Base-by-base conservation (phyloP, 495 filamentous ascomycete genomes). In the Podospora pseudocomata region DNA sequence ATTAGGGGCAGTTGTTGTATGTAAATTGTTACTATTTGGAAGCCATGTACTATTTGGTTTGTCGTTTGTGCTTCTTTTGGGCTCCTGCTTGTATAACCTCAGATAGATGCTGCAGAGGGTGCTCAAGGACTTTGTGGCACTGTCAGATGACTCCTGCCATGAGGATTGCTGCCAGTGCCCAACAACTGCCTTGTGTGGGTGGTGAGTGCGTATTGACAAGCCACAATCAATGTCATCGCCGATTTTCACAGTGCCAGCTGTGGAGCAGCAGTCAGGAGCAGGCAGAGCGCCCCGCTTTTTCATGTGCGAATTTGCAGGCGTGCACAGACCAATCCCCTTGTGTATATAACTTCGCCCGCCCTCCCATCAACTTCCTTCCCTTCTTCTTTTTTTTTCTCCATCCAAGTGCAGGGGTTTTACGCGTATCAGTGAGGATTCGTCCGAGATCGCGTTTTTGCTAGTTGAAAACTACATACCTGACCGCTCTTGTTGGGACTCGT, bases 371-470 rank as follows among this genome's bases (percentile, higher is more conserved):
- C 65, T 68, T 70, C 13, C 20, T 34, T 32, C 59, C 63, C 53
- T 70, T 67, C 68, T 72, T 58, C 67, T 68, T 61, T 74, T 74
- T 72, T 67, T 55, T 70, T 67, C 72, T 71, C 71, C 71, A 78
- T 80, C 77, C 72, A 53, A 75, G 77, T 80, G 79, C 79, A 79
- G 72, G 75, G 80, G 82, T 80, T 75, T 81, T 76, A 82, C 76
- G 79, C 76, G 80, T 78, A 79, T 78, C 81, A 83, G 79, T 85
- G 82, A 85, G 79, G 82, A 83, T 82, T 80, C 80, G 79, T 84
- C 82, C 78, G 82, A 84, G 82, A 78, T 79, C 80, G 77, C 75
- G 76, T 84, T 83, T 85, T 84, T 85, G 82, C 82, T 84, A 82
- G 81, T 83, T 84, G 82, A 84, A 85, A 84, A 85, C 81, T 85